Percentiles rank a stretch among this genome's conserved stretches.
Evolutionary conservation across 2,329 filamentous ascomycete genomes (phyloP).

Genomic region (Phyllosticta ampelicida): DNA sequence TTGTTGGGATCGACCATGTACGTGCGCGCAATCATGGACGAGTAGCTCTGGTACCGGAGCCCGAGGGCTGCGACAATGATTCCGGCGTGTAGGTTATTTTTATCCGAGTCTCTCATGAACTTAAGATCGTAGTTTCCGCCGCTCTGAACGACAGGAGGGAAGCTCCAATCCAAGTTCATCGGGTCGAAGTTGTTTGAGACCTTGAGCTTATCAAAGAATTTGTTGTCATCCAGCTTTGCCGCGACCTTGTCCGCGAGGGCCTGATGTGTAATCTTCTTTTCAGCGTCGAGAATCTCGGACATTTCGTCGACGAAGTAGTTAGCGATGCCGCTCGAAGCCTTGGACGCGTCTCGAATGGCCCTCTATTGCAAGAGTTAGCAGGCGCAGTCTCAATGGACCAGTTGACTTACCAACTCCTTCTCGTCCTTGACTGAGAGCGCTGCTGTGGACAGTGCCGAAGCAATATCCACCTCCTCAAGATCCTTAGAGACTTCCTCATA

Average conservation of each 20-base stretch:
- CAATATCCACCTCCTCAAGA: constrained; percentile 78
- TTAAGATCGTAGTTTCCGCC: constrained; percentile 91
- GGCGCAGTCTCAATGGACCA: neutral
- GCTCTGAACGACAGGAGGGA: constrained; percentile 85
- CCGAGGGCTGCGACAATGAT: constrained; percentile 91
- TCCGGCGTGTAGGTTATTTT: constrained; percentile 73
- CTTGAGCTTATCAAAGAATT: constrained; percentile 84
- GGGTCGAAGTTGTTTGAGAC: constrained; percentile 80
- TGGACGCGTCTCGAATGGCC: constrained; percentile 85
- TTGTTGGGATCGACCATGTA: constrained; percentile 97
- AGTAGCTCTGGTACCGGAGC: constrained; percentile 91
- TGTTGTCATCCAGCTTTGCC: constrained; percentile 81
- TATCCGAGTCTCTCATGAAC: constrained; percentile 66
- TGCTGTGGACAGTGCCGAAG: constrained; percentile 65
- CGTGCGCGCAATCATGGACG: constrained; percentile 81
- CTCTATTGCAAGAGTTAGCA: constrained; percentile 38
- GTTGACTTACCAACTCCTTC: constrained; percentile 57
- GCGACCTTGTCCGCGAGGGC: constrained; percentile 77
- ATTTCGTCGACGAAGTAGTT: constrained; percentile 98
- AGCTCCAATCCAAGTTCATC: constrained; percentile 84
- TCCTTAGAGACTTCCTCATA: constrained; percentile 71
- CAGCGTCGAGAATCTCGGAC: constrained; percentile 88
- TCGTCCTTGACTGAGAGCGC: constrained; percentile 93
- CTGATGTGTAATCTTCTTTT: constrained; percentile 93
- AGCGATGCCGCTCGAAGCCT: constrained; percentile 83